These are phyloP conservation scores for Kazachstania africana DNA, from an alignment of 805 yeast genomes.

Conservation along the genomic window DNA sequence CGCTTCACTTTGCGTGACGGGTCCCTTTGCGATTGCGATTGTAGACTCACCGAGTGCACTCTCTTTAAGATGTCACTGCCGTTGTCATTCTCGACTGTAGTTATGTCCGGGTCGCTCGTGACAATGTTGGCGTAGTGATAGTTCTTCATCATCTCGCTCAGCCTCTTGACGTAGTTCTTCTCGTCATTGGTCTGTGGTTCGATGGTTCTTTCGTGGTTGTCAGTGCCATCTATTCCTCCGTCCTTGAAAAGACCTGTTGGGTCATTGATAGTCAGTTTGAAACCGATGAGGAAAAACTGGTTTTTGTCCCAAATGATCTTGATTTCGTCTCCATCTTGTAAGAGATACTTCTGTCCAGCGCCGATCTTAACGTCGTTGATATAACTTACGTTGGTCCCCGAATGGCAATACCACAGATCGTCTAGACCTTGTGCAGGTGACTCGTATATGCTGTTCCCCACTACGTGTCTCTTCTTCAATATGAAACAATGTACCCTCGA, in stretches of 20 bases:
- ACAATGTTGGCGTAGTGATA: conserved; percentile 6
- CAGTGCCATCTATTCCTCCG: conserved; percentile 24
- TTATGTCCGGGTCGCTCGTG: neutral
- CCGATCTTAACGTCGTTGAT: conserved; percentile 51
- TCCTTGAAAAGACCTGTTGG: conserved; percentile 52
- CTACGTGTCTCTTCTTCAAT: conserved; percentile 49
- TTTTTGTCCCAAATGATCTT: conserved; percentile 53
- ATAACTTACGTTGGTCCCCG: conserved; percentile 68
- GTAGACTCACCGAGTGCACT: conserved; percentile 17
- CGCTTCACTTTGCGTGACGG: conserved; percentile 21
- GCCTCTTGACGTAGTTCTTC: conserved; percentile 10
- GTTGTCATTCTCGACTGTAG: neutral
- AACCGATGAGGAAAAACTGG: conserved; percentile 41
- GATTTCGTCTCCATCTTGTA: conserved; percentile 55
- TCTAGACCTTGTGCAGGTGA: conserved; percentile 65
- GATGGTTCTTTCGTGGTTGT: conserved; percentile 8
- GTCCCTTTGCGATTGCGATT: conserved; percentile 18
- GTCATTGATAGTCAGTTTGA: conserved; percentile 41
- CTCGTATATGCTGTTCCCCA: conserved; percentile 44
- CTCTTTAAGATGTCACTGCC: conserved; percentile 10
- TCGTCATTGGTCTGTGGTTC: conserved; percentile 19
- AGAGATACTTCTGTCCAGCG: conserved; percentile 46
- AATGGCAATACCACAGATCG: conserved; percentile 71
- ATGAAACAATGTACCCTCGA: conserved; percentile 78
- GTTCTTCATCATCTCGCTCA: conserved; percentile 13